These are phyloP conservation scores for Fusarium sp. DNA, from an alignment of 2,329 filamentous ascomycete genomes.

Conservation along the genomic window DNA sequence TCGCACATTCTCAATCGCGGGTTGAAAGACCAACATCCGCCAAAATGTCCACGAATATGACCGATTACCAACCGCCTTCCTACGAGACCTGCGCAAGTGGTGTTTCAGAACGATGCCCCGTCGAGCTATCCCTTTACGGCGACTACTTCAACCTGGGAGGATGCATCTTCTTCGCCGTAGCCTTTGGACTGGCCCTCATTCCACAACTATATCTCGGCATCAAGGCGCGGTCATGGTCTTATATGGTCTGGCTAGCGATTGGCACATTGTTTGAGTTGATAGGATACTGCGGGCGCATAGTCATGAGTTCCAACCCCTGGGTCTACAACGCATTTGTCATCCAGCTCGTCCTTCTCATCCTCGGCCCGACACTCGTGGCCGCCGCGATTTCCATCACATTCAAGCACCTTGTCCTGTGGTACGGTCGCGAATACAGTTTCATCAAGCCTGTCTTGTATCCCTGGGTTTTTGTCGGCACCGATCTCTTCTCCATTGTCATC, in stretches of 20 bases:
- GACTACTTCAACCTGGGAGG: conserved; percentile 46
- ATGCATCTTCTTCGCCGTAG: conserved; percentile 53
- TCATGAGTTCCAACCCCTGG: conserved; percentile 58
- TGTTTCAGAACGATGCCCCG: conserved; percentile 37
- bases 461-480: conserved; percentile 63
- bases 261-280: conserved; percentile 58
- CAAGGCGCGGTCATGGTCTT: conserved; percentile 56
- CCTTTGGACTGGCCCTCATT: conserved; percentile 53
- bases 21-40: conserved; percentile 5
- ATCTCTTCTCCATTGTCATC: conserved; percentile 55
- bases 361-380: conserved; percentile 59
- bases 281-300: conserved; percentile 58
- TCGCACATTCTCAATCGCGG: neutral
- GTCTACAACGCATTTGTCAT: conserved; percentile 57
- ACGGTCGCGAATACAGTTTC: conserved; percentile 55
- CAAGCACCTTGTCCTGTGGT: conserved; percentile 59
- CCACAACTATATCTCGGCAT: conserved; percentile 53
- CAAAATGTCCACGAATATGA: conserved; percentile 18
- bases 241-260: conserved; percentile 53
- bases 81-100: conserved; percentile 31
- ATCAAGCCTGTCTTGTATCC: conserved; percentile 59
- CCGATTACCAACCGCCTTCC: conserved; percentile 24
- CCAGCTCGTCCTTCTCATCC: conserved; percentile 59
- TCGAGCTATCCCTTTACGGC: conserved; percentile 45
- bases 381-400: conserved; percentile 61